These are phyloP conservation scores for Fomitopsis schrenkii DNA, from an alignment of 1,284 basidiomycete species.

Conservation along the genomic window DNA sequence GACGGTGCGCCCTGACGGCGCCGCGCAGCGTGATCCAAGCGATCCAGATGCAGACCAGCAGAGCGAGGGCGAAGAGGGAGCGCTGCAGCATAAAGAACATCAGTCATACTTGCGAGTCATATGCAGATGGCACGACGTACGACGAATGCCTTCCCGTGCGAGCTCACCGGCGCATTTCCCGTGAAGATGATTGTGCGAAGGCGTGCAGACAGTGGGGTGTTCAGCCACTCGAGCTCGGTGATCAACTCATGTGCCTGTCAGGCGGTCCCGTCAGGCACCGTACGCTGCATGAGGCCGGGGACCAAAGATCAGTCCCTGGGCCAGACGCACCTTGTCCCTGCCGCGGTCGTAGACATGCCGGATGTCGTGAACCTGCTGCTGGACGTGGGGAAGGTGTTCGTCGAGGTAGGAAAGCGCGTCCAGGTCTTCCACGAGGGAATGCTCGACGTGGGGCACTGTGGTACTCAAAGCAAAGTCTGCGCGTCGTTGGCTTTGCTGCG, in stretches of 20 bases:
- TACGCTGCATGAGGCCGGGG: neutral
- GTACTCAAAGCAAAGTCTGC: constrained; percentile 50
- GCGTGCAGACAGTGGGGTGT: constrained; percentile 68
- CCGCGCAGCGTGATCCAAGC: constrained; percentile 59
- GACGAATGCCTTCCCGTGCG: constrained; percentile 57
- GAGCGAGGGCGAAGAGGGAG: constrained; percentile 47
- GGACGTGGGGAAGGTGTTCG: constrained; percentile 53
- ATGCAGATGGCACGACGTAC: constrained; percentile 9
- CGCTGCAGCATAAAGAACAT: constrained; percentile 31
- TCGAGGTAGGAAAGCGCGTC: constrained; percentile 46
- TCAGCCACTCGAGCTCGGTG: constrained; percentile 62
- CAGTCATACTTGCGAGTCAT: neutral
- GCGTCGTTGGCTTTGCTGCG: constrained; percentile 53
- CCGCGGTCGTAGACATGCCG: constrained; percentile 65
- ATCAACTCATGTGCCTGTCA: constrained; percentile 57
- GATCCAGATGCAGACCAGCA: constrained; percentile 53
- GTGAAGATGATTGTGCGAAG: constrained; percentile 71
- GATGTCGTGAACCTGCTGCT: constrained; percentile 55
- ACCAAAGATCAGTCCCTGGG: neutral
- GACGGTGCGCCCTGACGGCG: constrained; percentile 64
- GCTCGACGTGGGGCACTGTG: constrained; percentile 57
- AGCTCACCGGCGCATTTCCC: constrained; percentile 60
- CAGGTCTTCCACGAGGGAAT: constrained; percentile 55
- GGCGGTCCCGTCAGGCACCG: constrained; percentile 2
- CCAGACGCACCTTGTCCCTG: constrained; percentile 46